phyloP scores from a whole-genome alignment of 768 basidiomycete genomes.

The Amanita rubescens region DNA sequence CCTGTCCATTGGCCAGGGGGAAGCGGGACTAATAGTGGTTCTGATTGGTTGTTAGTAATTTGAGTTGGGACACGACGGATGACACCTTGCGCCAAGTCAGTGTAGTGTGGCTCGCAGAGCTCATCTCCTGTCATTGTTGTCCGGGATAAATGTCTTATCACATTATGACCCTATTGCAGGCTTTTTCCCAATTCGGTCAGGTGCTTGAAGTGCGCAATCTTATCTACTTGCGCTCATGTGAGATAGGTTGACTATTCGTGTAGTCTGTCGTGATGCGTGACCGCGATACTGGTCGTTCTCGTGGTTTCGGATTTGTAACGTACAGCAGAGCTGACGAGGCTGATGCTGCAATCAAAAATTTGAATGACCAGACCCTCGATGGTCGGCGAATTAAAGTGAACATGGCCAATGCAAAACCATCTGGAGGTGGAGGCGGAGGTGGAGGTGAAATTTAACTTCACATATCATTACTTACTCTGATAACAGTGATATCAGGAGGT shows the following conservation, averaged over 20 bases:
- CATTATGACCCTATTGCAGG: constrained; percentile 53
- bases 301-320: constrained; percentile 96
- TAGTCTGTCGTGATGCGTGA: constrained; percentile 98
- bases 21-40: constrained; percentile 51
- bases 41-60: constrained; percentile 64
- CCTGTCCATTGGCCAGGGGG: constrained; percentile 34
- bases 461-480: constrained; percentile 1
- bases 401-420: constrained; percentile 62
- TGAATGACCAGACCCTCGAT: constrained; percentile 92
- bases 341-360: constrained; percentile 58
- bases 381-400: constrained; percentile 89
- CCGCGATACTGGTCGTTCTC: constrained; percentile 93
- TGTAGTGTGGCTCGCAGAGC: constrained; percentile 35
- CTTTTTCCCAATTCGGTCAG: constrained; percentile 75
- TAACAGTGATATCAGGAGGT: constrained; percentile 16
- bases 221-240: constrained; percentile 15
- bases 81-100: constrained; percentile 84
- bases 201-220: constrained; percentile 85
- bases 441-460: constrained; percentile 17
- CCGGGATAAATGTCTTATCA: constrained; percentile 42
- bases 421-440: constrained; percentile 49
- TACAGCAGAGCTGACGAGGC: constrained; percentile 60
- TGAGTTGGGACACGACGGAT: constrained; percentile 96
- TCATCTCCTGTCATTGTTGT: constrained; percentile 23
- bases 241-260: constrained; percentile 31